Base-by-base conservation (phyloP, 805 yeast species). In the Zygosaccharomyces lentus region DNA sequence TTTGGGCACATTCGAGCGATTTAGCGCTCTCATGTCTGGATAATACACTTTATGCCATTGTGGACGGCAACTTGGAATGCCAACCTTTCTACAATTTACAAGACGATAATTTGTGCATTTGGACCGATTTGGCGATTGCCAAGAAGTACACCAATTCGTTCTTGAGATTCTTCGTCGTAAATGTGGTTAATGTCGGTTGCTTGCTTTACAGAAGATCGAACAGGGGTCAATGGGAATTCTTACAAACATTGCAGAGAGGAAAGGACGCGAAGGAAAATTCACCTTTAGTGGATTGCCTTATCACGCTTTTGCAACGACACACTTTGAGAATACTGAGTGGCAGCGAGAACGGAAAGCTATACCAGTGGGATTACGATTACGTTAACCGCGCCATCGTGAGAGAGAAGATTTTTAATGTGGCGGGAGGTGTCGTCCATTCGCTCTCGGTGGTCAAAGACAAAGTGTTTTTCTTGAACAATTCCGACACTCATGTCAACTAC, bases 131-230 rank as follows among this genome's bases (percentile, higher is more conserved):
- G 19, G 47, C 47, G 1, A 38, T 51, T 9, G 49, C 53, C 3
- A 51, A 55, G 35, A 48, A 49, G 36, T 55, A 50, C 37, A 48
- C 45, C 12, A 38, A 47, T 2, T 44, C 50, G 2, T 36, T 45
- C 5, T 29, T 51, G 25, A 34, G 47, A 12, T 53, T 41, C 30
- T 45, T 29, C 19, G 37, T 50, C 13, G 52, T 43, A 9, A 52
- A 55, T 34, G 34, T 57, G 1, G 48, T 52, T 1, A 56, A 59
- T 39, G 9, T 52, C 21, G 62, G 64, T 2, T 52, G 60, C 29
- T 30, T 50, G 2, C 39, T 59, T 9, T 56, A 49, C 42, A 51
- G 49, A 40, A 51, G 56, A 37, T 43, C 53, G 9, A 49, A 46
- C 3, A 41, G 53, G 17, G 59, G 58, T 6, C 40, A 50, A 30